These are phyloP conservation scores for Populus tremula DNA, from an alignment of 345 rosid genomes.

Conservation along the genomic window DNA sequence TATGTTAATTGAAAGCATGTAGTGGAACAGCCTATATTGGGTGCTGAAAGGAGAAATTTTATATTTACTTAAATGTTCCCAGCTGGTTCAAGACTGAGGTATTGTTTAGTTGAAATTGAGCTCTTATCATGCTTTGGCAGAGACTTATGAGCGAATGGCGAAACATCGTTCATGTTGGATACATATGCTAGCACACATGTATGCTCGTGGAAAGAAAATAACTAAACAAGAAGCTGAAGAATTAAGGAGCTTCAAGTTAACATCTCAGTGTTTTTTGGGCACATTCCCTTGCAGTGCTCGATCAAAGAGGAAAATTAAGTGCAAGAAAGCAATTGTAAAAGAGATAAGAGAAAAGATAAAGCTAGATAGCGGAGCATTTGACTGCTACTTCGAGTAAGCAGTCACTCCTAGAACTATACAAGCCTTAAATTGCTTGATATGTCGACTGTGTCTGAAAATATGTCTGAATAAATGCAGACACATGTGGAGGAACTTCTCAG, in stretches of 20 bases:
- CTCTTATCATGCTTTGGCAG: conserved; percentile 26
- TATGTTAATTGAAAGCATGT: too few species aligned
- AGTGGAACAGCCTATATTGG: not conserved
- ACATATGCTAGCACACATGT: conserved; percentile 31
- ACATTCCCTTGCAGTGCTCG: conserved; percentile 37
- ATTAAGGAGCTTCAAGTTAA: conserved; percentile 13
- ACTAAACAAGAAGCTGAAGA: conserved; percentile 11
- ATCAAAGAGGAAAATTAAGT: conserved; percentile 38
- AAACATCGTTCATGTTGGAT: conserved; percentile 74
- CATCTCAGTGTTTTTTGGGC: conserved; percentile 48
- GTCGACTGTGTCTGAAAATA: not conserved
- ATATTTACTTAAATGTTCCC: not conserved
- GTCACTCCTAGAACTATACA: not conserved
- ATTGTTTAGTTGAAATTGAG: too few species aligned
- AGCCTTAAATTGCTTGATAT: not conserved
- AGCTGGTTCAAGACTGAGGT: too few species aligned
- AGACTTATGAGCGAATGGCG: conserved; percentile 11
- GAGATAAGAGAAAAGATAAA: conserved; percentile 18
- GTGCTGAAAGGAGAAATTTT: not conserved
- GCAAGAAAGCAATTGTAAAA: conserved; percentile 31
- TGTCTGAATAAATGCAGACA: conserved; percentile 32
- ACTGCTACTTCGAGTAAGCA: conserved; percentile 50
- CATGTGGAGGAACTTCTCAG: conserved; percentile 49
- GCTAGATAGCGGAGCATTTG: conserved; percentile 23
- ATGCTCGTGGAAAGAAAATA: conserved; percentile 27